These are phyloP conservation scores for Kalmusia sp. DNA, from an alignment of 2,329 filamentous ascomycete species.

Conservation along the genomic window DNA sequence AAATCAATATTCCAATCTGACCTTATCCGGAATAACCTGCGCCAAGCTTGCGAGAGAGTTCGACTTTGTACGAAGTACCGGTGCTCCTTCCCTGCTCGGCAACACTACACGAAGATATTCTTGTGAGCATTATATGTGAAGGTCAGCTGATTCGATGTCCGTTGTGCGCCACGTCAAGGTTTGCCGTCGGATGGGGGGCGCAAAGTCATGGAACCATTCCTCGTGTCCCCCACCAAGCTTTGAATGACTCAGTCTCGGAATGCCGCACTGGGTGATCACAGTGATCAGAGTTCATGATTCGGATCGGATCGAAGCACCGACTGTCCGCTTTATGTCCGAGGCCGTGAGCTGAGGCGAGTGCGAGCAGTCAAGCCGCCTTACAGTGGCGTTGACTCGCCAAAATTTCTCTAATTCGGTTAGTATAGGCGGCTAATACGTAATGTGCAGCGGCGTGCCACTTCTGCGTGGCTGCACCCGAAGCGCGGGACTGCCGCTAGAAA, in stretches of 20 bases:
- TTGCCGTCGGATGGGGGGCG: background rate
- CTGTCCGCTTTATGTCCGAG: slow-evolving; percentile 3
- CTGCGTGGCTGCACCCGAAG: background rate
- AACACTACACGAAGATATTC: background rate
- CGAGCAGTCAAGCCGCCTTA: background rate
- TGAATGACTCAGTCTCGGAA: background rate
- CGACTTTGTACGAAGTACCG: background rate
- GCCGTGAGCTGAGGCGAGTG: slow-evolving; percentile 3
- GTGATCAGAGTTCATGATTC: background rate
- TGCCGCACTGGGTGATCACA: too few relatives aligned
- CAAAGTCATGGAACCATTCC: too few relatives aligned
- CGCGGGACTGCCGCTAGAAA: slow-evolving; percentile 3
- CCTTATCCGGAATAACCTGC: background rate
- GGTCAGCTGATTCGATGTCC: background rate
- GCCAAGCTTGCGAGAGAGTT: background rate
- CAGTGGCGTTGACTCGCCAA: slow-evolving; percentile 4
- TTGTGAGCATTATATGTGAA: background rate
- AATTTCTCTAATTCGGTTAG: background rate
- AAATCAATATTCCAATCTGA: background rate
- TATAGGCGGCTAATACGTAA: slow-evolving; percentile 2
- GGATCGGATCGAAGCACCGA: background rate
- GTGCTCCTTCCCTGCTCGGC: background rate
- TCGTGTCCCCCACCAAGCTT: background rate
- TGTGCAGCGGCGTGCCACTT: background rate
- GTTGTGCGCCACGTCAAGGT: background rate